These are phyloP conservation scores for Raphanus sativus DNA, from an alignment of 345 rosid genomes.

Conservation along the genomic window DNA sequence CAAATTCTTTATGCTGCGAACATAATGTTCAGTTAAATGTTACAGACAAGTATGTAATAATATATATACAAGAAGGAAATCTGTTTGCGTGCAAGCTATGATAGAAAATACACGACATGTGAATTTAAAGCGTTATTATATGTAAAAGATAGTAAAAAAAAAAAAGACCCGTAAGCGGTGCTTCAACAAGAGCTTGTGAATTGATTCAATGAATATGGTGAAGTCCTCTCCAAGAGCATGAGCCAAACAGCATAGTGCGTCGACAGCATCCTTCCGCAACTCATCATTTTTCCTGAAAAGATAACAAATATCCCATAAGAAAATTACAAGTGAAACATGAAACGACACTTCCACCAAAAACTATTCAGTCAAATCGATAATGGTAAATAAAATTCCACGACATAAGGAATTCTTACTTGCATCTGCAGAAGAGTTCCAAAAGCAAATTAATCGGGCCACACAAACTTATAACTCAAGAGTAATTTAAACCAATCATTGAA, in stretches of 20 bases:
- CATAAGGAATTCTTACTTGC: not conserved
- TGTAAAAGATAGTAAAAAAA: slow-evolving; percentile 20
- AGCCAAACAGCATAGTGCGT: slow-evolving; percentile 97
- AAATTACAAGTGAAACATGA: not conserved
- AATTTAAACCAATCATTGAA: slow-evolving; percentile 5
- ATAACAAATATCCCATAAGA: slow-evolving; percentile 11
- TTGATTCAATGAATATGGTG: slow-evolving; percentile 87
- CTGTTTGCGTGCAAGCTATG: not conserved
- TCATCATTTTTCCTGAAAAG: slow-evolving; percentile 78
- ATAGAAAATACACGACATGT: not conserved
- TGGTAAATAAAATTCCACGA: slow-evolving; percentile 9
- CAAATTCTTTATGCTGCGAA: slow-evolving; percentile 94
- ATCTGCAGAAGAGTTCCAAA: slow-evolving; percentile 14
- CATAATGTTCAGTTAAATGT: slow-evolving; percentile 6
- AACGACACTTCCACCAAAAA: slow-evolving; percentile 10
- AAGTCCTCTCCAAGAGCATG: slow-evolving; percentile 98
- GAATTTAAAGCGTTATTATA: not conserved
- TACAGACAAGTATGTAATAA: not conserved
- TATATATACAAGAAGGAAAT: not conserved
- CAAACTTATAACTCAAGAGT: slow-evolving; percentile 11
- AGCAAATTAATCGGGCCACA: not conserved
- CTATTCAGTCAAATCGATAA: slow-evolving; percentile 10
- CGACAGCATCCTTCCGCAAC: slow-evolving; percentile 91
- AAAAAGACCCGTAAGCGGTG: slow-evolving; percentile 61
- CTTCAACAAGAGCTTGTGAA: slow-evolving; percentile 81